A percentile compares a stretch with the other conserved stretches of the same genome.
Conservation (phyloP, 768 basidiomycete species). For the Lactarius sanguifluus region DNA sequence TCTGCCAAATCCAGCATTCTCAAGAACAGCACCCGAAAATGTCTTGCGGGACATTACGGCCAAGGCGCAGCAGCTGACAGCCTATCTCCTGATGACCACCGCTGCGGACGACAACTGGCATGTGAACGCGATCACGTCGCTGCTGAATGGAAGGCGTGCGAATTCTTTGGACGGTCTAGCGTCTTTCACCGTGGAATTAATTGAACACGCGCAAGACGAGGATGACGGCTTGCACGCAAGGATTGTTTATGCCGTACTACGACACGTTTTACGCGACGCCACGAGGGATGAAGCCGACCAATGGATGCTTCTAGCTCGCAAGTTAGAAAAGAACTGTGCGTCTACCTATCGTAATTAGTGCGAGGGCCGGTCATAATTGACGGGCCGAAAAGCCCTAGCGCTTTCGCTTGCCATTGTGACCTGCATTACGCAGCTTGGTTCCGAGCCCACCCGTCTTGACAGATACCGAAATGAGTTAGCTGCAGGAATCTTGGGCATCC, state of each 20-base stretch:
- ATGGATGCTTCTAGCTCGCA: conserved; percentile 74
- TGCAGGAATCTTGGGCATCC: conserved; percentile 69
- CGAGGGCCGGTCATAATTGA: conserved; percentile 4
- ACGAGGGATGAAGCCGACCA: conserved; percentile 65
- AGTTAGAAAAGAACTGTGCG: conserved; percentile 61
- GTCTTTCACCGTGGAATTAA: conserved; percentile 38
- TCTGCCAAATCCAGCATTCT: conserved; percentile 50
- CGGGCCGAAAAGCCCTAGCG: conserved; percentile 55
- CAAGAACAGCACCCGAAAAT: conserved; percentile 37
- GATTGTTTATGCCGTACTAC: conserved; percentile 59
- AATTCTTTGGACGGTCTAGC: conserved; percentile 33
- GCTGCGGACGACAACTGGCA: conserved; percentile 54
- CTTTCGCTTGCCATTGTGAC: conserved; percentile 65
- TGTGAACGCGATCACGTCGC: conserved; percentile 39
- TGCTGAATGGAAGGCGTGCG: conserved; percentile 35
- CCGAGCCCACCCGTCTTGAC: conserved; percentile 71
- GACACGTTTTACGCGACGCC: conserved; percentile 57
- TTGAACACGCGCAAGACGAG: conserved; percentile 35
- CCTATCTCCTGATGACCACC: conserved; percentile 59
- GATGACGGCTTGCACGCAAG: conserved; percentile 58
- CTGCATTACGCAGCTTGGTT: conserved; percentile 57
- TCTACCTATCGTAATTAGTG: conserved; percentile 13
- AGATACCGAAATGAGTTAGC: conserved; percentile 90
- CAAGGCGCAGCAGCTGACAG: conserved; percentile 52
- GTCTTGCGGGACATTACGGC: conserved; percentile 44